Conservation (phyloP, 345 rosid genomes). For the Linum usitatissimum region DNA sequence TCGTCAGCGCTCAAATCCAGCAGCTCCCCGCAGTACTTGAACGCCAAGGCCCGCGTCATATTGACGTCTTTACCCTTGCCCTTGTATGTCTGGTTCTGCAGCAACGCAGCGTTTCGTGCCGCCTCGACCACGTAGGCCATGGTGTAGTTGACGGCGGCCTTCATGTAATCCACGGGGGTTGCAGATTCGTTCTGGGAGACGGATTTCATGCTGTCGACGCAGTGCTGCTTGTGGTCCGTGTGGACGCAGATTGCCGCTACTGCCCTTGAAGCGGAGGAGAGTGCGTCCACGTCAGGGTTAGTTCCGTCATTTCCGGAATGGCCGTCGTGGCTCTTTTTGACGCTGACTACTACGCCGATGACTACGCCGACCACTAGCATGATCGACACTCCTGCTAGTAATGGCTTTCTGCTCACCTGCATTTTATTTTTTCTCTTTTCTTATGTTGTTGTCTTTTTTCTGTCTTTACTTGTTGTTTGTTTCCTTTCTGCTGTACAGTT, state of each 20-base stretch:
- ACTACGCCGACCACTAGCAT: neutral
- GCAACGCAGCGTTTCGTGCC: neutral
- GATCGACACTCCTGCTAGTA: neutral
- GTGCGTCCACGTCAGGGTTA: neutral
- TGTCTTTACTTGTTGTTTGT: no score
- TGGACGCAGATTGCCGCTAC: neutral
- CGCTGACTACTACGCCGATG: neutral
- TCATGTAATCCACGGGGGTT: neutral
- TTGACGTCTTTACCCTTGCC: neutral
- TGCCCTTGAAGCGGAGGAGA: neutral
- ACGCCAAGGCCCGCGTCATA: neutral
- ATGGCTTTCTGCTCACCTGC: neutral
- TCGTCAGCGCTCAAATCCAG: neutral
- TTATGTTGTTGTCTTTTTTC: neutral
- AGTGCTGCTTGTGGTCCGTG: neutral
- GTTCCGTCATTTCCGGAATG: neutral
- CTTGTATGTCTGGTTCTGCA: neutral
- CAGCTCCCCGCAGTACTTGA: slow-evolving; percentile 1
- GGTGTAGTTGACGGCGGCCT: neutral
- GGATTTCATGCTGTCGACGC: neutral
- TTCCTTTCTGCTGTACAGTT: no score
- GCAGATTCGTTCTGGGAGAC: neutral
- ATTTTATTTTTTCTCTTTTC: no score
- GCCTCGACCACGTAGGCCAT: neutral
- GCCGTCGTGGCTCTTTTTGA: neutral